A percentile compares a stretch with the other conserved stretches of the same genome.
Conservation (phyloP, 140 eudicot species). For the Flaveria floridana region DNA sequence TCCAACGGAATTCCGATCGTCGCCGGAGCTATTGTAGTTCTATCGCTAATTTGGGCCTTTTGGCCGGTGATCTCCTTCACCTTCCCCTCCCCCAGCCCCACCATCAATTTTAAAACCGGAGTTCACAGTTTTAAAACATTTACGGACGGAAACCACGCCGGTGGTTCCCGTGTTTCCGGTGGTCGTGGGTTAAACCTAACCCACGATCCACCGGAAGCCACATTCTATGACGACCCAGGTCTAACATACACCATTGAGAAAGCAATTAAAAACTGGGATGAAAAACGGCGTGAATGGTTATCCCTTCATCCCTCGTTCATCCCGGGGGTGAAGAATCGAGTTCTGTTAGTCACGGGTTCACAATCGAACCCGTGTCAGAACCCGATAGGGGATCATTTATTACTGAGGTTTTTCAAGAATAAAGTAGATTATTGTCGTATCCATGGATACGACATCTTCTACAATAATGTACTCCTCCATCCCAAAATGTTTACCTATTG, state of each 20-base stretch:
- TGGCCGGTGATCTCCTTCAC: conserved; percentile 16
- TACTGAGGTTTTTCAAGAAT: conserved; percentile 27
- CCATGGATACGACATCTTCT: conserved; percentile 35
- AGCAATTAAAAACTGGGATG: conserved; percentile 46
- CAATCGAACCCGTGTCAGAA: conserved; percentile 35
- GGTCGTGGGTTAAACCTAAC: background rate
- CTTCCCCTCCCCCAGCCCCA: background rate
- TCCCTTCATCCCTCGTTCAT: conserved; percentile 39
- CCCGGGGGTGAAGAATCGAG: conserved; percentile 28
- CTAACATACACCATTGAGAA: conserved; percentile 38
- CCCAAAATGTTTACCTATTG: conserved; percentile 27
- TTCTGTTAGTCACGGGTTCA: conserved; percentile 49
- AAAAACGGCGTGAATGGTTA: conserved; percentile 47
- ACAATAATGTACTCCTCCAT: conserved; percentile 35
- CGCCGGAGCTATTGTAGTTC: conserved; percentile 29
- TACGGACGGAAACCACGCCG: background rate
- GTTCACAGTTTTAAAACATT: background rate
- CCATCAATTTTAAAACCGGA: background rate
- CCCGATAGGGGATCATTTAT: conserved; percentile 29
- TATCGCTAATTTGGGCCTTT: conserved; percentile 38
- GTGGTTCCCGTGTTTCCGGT: background rate
- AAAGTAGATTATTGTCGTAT: conserved; percentile 37
- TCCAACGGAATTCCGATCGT: conserved; percentile 29
- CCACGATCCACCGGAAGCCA: conserved; percentile 23
- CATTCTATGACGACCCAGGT: conserved; percentile 59